A percentile compares a stretch with the other conserved stretches of the same genome.
These are phyloP conservation scores for Phaeodactylum tricornutum DNA, from an alignment of 108 stramenopile species.

Conservation along the genomic window DNA sequence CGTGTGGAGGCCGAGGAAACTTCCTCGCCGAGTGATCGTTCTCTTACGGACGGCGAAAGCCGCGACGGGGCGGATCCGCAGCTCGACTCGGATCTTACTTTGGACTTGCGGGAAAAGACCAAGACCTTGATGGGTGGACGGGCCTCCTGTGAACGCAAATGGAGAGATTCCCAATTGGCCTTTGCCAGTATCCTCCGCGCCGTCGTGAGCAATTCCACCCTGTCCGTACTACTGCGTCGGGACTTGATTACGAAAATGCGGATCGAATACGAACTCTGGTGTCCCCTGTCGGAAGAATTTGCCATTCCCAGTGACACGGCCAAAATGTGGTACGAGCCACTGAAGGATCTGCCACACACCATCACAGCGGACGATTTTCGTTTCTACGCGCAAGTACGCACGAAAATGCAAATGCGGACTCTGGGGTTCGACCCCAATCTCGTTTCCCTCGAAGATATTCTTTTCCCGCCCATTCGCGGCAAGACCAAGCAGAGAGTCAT, in stretches of 20 bases:
- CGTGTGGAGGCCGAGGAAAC: conserved; percentile 14
- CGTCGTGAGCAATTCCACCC: conserved; percentile 37
- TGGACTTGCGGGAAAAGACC: conserved; percentile 31
- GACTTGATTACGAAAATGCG: conserved; percentile 54
- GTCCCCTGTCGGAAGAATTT: conserved; percentile 75
- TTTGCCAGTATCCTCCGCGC: conserved; percentile 62
- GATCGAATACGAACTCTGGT: conserved; percentile 73
- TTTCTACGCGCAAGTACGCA: conserved; percentile 33
- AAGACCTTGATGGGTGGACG: conserved; percentile 34
- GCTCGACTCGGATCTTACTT: conserved; percentile 5
- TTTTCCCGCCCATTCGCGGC: conserved; percentile 12
- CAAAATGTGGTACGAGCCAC: conserved; percentile 34
- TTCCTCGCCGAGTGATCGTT: neutral
- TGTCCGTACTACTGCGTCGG: conserved; percentile 43
- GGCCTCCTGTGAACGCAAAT: conserved; percentile 72
- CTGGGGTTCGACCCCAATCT: conserved; percentile 63
- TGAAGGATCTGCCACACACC: conserved; percentile 28
- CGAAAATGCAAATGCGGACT: conserved; percentile 49
- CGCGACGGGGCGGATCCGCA: neutral
- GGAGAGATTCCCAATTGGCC: conserved; percentile 74
- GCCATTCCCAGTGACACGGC: conserved; percentile 28
- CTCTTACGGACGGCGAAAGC: neutral
- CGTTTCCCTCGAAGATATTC: conserved; percentile 21
- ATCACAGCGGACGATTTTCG: conserved; percentile 31
- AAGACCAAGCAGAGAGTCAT: conserved; percentile 14